Conservation (phyloP, 2,329 filamentous ascomycete genomes). For the Cladosporium cucumerinum region DNA sequence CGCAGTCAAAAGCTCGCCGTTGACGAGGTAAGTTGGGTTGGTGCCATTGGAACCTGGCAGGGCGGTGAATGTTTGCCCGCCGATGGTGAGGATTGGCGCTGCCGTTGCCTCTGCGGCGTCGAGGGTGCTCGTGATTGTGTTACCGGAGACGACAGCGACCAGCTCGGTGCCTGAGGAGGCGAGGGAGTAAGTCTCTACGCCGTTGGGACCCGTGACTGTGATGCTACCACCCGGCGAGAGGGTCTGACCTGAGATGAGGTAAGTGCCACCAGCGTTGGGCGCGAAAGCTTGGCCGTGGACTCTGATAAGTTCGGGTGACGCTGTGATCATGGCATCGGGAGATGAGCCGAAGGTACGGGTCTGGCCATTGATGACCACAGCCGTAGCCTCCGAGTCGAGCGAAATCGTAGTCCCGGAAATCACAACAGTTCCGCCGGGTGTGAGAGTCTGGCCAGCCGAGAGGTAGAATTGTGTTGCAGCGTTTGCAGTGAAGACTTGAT, state of each 20-base stretch:
- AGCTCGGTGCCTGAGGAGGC: conserved; percentile 32
- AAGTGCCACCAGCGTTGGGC: conserved; percentile 28
- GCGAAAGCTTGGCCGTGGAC: conserved; percentile 29
- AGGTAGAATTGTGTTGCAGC: conserved; percentile 47
- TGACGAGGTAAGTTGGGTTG: conserved; percentile 37
- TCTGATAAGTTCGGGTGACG: conserved; percentile 28
- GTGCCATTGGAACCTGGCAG: conserved; percentile 25
- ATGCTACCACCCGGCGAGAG: conserved; percentile 28
- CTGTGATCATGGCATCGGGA: conserved; percentile 30
- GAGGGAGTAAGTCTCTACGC: conserved; percentile 32
- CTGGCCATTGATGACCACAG: conserved; percentile 40
- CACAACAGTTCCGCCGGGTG: conserved; percentile 38
- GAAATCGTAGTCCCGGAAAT: conserved; percentile 40
- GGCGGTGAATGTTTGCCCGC: conserved; percentile 30
- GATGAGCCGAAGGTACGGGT: conserved; percentile 37
- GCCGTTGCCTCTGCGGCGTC: conserved; percentile 30
- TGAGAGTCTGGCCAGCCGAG: conserved; percentile 35
- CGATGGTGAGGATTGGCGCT: conserved; percentile 33
- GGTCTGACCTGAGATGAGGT: conserved; percentile 28
- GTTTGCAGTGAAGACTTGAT: conserved; percentile 41
- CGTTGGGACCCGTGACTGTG: conserved; percentile 24
- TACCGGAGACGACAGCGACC: conserved; percentile 22
- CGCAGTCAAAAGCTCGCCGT: conserved; percentile 39
- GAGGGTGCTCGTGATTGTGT: conserved; percentile 34
- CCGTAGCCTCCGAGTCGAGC: conserved; percentile 39